Evolutionary conservation across 176 grass and related monocot genomes (phyloP).

Genomic region (Aegilops bicornis): DNA sequence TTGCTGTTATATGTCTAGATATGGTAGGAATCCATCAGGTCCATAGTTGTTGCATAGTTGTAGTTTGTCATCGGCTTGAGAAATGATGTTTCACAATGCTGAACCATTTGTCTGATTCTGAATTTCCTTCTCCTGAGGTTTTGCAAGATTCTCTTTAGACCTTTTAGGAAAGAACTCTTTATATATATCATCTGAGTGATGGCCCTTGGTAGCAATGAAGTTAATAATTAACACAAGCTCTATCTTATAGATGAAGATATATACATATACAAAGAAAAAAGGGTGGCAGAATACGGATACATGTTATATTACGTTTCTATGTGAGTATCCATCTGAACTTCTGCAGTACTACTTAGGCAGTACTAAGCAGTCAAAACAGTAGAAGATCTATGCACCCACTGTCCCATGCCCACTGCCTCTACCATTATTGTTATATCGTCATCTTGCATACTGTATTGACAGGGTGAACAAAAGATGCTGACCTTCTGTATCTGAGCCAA

Average conservation of each 20-base stretch:
- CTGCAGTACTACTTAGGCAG: neutral
- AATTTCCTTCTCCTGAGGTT: neutral
- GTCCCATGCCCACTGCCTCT: neutral
- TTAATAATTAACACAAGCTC: neutral
- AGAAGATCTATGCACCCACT: neutral
- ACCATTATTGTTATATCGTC: constrained; percentile 2
- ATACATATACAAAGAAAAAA: neutral
- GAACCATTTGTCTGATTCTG: constrained; percentile 12
- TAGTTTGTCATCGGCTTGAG: too few species aligned
- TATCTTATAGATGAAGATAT: constrained; percentile 4
- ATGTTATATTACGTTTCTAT: too few species aligned
- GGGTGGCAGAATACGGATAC: neutral
- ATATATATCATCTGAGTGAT: too few species aligned
- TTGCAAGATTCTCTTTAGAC: constrained; percentile 24
- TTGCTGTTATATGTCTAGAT: too few species aligned
- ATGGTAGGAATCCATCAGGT: too few species aligned
- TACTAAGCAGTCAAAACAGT: neutral
- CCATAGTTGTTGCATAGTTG: too few species aligned
- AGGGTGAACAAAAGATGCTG: too few species aligned
- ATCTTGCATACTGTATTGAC: neutral
- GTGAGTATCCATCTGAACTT: neutral
- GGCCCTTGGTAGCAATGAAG: neutral
- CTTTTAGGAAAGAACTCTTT: too few species aligned
- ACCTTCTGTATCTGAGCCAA: too few species aligned
- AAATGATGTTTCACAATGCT: neutral